Base-by-base conservation (phyloP, 345 rosid species). In the Murraya paniculata region DNA sequence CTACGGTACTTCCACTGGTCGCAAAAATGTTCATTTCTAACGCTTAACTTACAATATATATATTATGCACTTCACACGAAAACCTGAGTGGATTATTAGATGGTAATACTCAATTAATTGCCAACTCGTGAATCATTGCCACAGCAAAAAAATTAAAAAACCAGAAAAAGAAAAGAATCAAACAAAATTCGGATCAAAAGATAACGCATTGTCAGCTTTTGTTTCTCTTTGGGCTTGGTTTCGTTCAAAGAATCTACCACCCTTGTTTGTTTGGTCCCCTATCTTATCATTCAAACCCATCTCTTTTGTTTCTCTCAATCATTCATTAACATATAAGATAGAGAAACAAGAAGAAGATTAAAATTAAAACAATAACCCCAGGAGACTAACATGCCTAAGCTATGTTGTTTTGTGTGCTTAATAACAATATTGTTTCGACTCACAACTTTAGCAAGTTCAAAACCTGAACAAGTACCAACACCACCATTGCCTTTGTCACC, bases 401-500 rank as follows among this genome's bases (percentile, higher is more conserved):
- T 61, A 31, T 65, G 75, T 74, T 65, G 71, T 31, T 65, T 31
- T 50, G 0, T 81, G 14, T 68, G 30, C 45, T 13, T 41, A 6
- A 61, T 72, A 30, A 45, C 50, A 45, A n/a, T 81, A 21, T 53
- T 75, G n/a, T 68, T 85, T 64, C 78, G 69, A 9, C n/a, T 41
- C 35, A 35, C 56, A 13, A 38, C 39, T 53, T n/a, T 38, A 18
- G 68, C 56, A 19, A 39, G 78, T 31, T 81, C 86, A 4, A 35
- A 36, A 18, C 71, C 73, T 8, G 85, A 86, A 13, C 79, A 72
- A 72, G 73, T 82, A 9, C 75, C 86, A 56, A 86, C 92, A 5
- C 97, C 97, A 11, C 97, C 97, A 11, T 75, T 90, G 39, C 97
- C 93, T 16, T 21, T 89, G 11, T 83, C 88, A 4, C 97, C 93